A percentile compares a stretch with the other conserved stretches of the same genome.
phyloP scores from a whole-genome alignment of 768 basidiomycete species.

The Tulasnella sp. region DNA sequence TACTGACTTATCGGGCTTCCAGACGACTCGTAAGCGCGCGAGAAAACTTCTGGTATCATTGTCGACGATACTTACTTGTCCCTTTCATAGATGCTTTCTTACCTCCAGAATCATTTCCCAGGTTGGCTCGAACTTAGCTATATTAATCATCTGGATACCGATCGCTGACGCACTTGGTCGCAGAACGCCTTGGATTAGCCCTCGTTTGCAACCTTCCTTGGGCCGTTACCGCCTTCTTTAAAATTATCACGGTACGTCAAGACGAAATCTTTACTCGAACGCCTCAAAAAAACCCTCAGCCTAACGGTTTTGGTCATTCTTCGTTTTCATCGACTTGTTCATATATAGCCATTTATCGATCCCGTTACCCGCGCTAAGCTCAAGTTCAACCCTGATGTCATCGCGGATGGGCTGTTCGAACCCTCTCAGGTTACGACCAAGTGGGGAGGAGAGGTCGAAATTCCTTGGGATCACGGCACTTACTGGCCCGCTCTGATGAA shows the following conservation, averaged over 20 bases:
- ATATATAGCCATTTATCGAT: slow-evolving; percentile 61
- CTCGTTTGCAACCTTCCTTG: slow-evolving; percentile 83
- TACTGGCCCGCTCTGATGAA: slow-evolving; percentile 73
- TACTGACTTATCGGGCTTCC: neutral
- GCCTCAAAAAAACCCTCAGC: slow-evolving; percentile 40
- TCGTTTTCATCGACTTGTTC: neutral
- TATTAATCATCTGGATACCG: neutral
- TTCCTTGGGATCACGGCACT: slow-evolving; percentile 71
- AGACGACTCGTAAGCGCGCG: slow-evolving; percentile 23
- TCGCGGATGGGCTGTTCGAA: slow-evolving; percentile 69
- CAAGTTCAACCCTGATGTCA: slow-evolving; percentile 46
- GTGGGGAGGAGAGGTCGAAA: slow-evolving; percentile 70
- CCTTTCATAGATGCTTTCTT: slow-evolving; percentile 56
- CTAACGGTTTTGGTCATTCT: neutral
- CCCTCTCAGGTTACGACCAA: slow-evolving; percentile 66
- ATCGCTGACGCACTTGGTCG: slow-evolving; percentile 39
- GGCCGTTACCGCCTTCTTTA: slow-evolving; percentile 73
- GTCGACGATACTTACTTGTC: slow-evolving; percentile 47
- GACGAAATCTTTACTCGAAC: slow-evolving; percentile 72
- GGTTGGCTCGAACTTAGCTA: neutral
- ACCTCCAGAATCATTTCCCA: slow-evolving; percentile 82
- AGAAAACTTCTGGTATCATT: neutral
- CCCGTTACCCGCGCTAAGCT: slow-evolving; percentile 76
- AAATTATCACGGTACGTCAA: slow-evolving; percentile 55
- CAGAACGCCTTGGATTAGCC: slow-evolving; percentile 74